Evolutionary conservation across 78 protist genomes (phyloP), one percentile per base, ranked within the genome.

Genomic region (Polysphondylium violaceum): DNA sequence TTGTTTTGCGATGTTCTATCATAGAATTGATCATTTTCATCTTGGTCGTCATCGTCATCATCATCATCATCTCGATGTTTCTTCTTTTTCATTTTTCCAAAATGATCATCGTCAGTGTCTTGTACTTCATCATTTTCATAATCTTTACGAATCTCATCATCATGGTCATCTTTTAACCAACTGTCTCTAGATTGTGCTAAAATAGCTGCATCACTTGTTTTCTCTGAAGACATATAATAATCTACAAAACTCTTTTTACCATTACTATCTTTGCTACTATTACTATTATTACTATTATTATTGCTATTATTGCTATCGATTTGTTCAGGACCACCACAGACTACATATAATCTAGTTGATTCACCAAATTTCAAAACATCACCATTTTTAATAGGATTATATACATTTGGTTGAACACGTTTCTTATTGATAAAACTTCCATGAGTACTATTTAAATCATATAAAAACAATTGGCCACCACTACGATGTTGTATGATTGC

Each of bases 351-450:
- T 58, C 94, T 76, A 14, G 89, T 76, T 5, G 94, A 88, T 88
- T 88, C 94, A 47, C 94, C 94, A 88, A 88, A 88, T 16, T 71
- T 59, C 0, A 88, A 11, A 14, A 75, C 55, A 63, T 88, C 94
- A 36, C 94, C 94, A 78, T 25, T 40, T 50, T 51, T 56, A 1
- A 88, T 25, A 0, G 86, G 81, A 27, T 33, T 33, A 76, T 76
- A 58, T 3, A 19, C 16, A 31, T 63, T 50, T 41, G 94, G 73
- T 63, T 53, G 25, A 35, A 61, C 31, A 61, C 61, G 61, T 43
- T 64, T 47, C 50, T 88, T 88, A 27, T 88, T 88, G 64, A 78
- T 76, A 40, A 88, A 75, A n/a, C 87, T 29, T 12, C 94, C 94
- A 73, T 88, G 94, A 11, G 94, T 76, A 50, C 89, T 78, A 25